Base-by-base conservation (phyloP, 2,329 filamentous ascomycete genomes). In the Ascosphaera pollenicola region DNA sequence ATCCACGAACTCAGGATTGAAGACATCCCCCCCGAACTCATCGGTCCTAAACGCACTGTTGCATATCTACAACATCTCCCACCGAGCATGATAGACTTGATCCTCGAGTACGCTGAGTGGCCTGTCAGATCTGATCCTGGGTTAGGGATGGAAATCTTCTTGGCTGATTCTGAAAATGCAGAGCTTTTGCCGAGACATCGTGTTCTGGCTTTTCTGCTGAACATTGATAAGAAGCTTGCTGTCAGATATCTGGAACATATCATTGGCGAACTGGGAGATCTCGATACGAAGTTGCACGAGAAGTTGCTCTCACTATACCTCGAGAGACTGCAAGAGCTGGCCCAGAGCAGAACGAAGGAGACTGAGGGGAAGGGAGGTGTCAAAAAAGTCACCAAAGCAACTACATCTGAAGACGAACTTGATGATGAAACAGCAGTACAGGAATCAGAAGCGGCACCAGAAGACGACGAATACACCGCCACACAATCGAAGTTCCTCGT, bases 141-240 rank as follows among this genome's bases (percentile, higher is more conserved):
- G 2, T 61, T 82, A 31, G 85, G 79, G 3, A 91, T 98, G 78
- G 83, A 94, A 46, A 70, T 98, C 0, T 98, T 98, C 56, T 61
- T 89, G 0, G 82, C 81, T 1, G 89, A 98, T 53, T 89, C 83
- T 1, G 83, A 93, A 53, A 95, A 95, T 50, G 85, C 89, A 1
- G 89, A 95, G 61, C 83, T 75, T 0, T 58, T 98, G 8, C 84
- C 87, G 2, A 69, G 87, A 34, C 70, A 80, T 21, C 69, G 63
- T 39, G 80, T 98, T 0, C 64, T 87, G 2, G 62, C 67, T 2
- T 95, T 87, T 50, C 61, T 98, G 3, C 67, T 73, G 34, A 59
- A 62, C 0, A 73, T 92, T 26, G 75, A 91, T 48, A 51, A 64
- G 8, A 65, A 66, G 35, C 68, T 95, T 8, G 83, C 89, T 44